phyloP scores from a whole-genome alignment of 805 yeast genomes.

The Yarrowia sp. region DNA sequence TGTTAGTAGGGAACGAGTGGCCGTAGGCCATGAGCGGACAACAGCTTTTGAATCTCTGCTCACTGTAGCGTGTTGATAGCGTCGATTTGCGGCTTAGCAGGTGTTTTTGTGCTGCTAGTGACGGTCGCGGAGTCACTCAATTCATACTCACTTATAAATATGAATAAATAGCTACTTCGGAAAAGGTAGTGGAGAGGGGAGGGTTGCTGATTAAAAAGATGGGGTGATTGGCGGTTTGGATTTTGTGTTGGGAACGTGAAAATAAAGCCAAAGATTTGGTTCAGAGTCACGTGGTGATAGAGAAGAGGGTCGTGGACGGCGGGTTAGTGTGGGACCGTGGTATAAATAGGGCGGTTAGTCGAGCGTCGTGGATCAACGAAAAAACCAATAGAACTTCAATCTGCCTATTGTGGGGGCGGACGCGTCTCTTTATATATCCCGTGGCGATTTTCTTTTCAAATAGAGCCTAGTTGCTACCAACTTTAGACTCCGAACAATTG shows the following conservation, averaged over 20 bases:
- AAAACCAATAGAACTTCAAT: not conserved
- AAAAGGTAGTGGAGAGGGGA: slow-evolving; percentile 1
- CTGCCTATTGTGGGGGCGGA: not conserved
- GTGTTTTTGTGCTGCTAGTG: not conserved
- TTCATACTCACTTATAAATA: slow-evolving; percentile 21
- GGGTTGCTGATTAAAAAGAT: slow-evolving; percentile 16
- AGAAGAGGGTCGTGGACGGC: not conserved
- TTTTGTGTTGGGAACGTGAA: slow-evolving; percentile 26
- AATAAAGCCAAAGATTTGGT: slow-evolving; percentile 22
- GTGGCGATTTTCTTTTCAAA: not conserved
- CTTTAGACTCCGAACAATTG: slow-evolving; percentile 26
- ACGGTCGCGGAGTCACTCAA: not conserved
- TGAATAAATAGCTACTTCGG: slow-evolving; percentile 23
- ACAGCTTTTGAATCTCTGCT: not conserved
- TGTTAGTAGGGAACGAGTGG: not conserved
- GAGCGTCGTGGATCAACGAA: not conserved
- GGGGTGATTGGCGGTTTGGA: slow-evolving; percentile 18
- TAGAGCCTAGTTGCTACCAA: slow-evolving; percentile 24
- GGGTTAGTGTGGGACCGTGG: not conserved
- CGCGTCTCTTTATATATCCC: not conserved
- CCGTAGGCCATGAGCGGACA: too few relatives aligned
- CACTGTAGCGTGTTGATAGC: not conserved
- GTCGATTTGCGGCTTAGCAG: not conserved
- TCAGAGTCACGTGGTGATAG: slow-evolving; percentile 17
- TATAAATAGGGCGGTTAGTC: slow-evolving; percentile 14